Evolutionary conservation across 2,329 filamentous ascomycete species (phyloP), one percentile per base, ranked within the genome.

Genomic region (Dendrostoma leiphaemia): DNA sequence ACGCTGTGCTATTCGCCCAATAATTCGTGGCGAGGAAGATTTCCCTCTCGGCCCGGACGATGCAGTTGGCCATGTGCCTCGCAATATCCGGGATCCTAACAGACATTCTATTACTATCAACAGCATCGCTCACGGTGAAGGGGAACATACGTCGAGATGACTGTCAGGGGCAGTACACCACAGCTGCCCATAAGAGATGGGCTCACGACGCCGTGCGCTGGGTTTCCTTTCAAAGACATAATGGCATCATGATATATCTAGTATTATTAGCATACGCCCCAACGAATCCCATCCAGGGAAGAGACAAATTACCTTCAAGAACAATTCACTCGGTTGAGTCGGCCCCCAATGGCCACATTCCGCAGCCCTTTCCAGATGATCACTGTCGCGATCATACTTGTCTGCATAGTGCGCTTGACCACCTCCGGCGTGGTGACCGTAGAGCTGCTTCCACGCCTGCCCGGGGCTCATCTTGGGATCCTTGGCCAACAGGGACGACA

Each of bases 11-110:
- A 38, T 84, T 77, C 56, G 86, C 80, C 89, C 89, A 91, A 63
- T 84, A 90, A 62, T 90, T 91, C 0, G 89, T 92, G 0, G 85
- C 85, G 9, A 92, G 73, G 53, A 89, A 84, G 0, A 93, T 83
- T 62, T 93, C 89, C 31, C 79, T 80, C 62, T 90, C 78, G 0
- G 89, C 89, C 4, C 85, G 77, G 3, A 80, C 88, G 31, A 93
- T 92, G 19, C 90, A 74, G 61, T 92, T 91, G 1, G 87, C 83
- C 71, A 90, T 88, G 66, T 92, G 88, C 1, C 87, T 78, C 57
- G 82, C 83, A 26, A 91, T 82, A 65, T 92, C 89, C 0, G 85
- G 84, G 21, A 89, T 71, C 1, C 76, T 76, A 37, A 7, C 2
- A 10, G 1, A 21, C 17, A 38, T 10, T n/a, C n/a, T n/a, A n/a